phyloP scores from a whole-genome alignment of 2,329 filamentous ascomycete genomes.

The Teratosphaeria pseudoeucalypti region DNA sequence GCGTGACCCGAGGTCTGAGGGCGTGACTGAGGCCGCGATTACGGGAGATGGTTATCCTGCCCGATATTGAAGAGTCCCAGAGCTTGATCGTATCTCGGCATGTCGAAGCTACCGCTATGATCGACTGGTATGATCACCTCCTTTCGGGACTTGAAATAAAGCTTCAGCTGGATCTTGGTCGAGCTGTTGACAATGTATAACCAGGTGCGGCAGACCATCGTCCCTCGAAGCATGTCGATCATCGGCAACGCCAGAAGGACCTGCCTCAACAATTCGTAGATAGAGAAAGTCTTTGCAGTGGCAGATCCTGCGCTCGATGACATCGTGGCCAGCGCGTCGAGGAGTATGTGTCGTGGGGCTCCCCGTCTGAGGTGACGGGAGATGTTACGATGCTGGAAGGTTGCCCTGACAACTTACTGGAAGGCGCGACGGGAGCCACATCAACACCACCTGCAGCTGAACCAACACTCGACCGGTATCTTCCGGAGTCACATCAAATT shows the following conservation, averaged over 20 bases:
- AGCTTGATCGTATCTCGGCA: background rate
- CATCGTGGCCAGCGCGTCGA: background rate
- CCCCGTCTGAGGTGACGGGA: too few relatives aligned
- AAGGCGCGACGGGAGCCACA: background rate
- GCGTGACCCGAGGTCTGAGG: too few relatives aligned
- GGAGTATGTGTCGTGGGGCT: background rate
- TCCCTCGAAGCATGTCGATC: background rate
- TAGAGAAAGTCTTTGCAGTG: background rate
- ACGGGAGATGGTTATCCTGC: too few relatives aligned
- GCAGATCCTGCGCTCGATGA: background rate
- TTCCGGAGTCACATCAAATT: background rate
- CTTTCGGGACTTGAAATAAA: background rate
- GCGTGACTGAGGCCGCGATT: too few relatives aligned
- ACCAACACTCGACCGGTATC: background rate
- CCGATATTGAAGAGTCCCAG: background rate
- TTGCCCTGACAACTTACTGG: background rate
- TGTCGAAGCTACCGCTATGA: background rate
- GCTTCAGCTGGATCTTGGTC: background rate
- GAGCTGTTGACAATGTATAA: background rate
- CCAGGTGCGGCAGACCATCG: background rate
- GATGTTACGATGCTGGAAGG: too few relatives aligned
- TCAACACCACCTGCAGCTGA: background rate
- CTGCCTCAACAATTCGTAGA: conserved; percentile 1
- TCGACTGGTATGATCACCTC: background rate
- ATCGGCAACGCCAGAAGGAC: background rate